A percentile compares a stretch with the other conserved stretches of the same genome.
Conservation (phyloP, 257 asterid species). For the Salvia miltiorrhiza region DNA sequence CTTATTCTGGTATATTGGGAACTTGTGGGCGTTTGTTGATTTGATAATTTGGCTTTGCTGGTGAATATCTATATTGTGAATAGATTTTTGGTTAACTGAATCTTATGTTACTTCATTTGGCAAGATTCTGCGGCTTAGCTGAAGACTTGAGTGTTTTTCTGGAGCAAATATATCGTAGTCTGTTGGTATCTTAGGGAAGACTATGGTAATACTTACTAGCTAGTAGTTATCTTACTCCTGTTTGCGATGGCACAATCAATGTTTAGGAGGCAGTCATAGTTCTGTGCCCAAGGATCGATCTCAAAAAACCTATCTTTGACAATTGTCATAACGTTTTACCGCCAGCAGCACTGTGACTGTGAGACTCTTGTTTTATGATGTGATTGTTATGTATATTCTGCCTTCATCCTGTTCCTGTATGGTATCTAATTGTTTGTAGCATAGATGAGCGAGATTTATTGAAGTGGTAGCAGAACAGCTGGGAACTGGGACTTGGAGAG, state of each 20-base stretch:
- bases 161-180: background rate
- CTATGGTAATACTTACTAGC: background rate
- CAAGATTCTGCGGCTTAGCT: background rate
- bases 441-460: background rate
- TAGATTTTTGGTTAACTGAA: background rate
- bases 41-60: conserved; percentile 9
- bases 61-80: background rate
- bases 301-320: background rate
- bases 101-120: background rate
- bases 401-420: background rate
- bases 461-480: background rate
- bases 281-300: background rate
- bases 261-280: background rate
- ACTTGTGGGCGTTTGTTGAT: background rate
- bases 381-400: background rate
- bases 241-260: background rate
- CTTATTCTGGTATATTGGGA: background rate
- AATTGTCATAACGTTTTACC: background rate
- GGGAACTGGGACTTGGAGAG: background rate
- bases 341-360: background rate
- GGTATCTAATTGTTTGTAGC: background rate
- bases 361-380: background rate
- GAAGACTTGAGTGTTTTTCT: background rate
- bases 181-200: background rate
- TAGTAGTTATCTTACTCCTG: background rate